phyloP scores from a whole-genome alignment of 495 filamentous ascomycete genomes.

The Extremus antarcticus region DNA sequence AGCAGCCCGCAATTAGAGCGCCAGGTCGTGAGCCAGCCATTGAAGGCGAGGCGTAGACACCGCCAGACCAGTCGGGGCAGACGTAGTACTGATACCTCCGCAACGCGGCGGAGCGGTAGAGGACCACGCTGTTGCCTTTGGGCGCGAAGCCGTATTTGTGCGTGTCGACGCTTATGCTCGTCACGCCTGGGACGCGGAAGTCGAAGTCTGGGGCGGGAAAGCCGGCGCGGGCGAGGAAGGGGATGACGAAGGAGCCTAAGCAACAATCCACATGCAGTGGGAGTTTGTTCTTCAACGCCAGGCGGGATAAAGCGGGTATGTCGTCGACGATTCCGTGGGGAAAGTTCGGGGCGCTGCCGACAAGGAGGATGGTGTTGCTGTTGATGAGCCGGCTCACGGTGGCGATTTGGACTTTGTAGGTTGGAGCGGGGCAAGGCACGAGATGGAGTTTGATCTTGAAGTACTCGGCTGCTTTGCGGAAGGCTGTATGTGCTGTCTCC shows the following conservation, averaged over 20 bases:
- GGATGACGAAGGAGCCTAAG: constrained; percentile 85
- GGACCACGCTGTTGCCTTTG: constrained; percentile 83
- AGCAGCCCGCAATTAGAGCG: constrained; percentile 87
- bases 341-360: constrained; percentile 93
- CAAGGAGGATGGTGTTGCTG: constrained; percentile 89
- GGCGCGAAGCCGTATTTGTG: constrained; percentile 99
- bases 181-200: constrained; percentile 88
- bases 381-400: constrained; percentile 79
- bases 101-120: constrained; percentile 72
- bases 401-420: constrained; percentile 69
- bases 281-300: constrained; percentile 65
- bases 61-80: constrained; percentile 87
- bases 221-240: constrained; percentile 81
- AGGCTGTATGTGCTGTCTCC: constrained; percentile 87
- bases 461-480: constrained; percentile 88
- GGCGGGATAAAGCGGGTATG: constrained; percentile 71
- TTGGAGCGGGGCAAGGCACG: constrained; percentile 77
- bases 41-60: constrained; percentile 85
- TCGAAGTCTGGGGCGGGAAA: constrained; percentile 83
- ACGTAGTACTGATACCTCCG: constrained; percentile 92
- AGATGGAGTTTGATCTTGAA: constrained; percentile 90
- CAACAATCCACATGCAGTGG: constrained; percentile 97
- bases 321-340: constrained; percentile 97
- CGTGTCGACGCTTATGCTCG: constrained; percentile 89
- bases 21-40: constrained; percentile 88